These are phyloP conservation scores for Pyrus bretschneideri DNA, from an alignment of 306 rosid genomes.

Conservation along the genomic window DNA sequence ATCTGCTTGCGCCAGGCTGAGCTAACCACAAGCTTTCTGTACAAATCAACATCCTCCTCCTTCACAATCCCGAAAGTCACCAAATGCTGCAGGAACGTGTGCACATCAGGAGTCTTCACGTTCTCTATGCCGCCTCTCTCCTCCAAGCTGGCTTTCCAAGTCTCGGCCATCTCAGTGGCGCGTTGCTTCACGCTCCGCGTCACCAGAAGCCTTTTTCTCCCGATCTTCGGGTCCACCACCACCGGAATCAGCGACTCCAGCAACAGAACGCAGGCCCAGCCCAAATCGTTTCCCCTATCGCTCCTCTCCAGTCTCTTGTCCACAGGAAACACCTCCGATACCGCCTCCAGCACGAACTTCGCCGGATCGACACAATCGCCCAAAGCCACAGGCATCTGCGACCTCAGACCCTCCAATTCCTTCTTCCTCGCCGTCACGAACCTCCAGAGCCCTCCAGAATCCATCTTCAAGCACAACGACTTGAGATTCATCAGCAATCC, in stretches of 20 bases:
- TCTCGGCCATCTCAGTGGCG: conserved; percentile 72
- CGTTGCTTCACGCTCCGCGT: conserved; percentile 63
- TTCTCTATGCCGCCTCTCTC: conserved; percentile 93
- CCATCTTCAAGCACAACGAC: conserved; percentile 66
- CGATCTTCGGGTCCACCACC: conserved; percentile 75
- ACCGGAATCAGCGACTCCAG: conserved; percentile 80
- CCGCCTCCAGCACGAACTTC: conserved; percentile 75
- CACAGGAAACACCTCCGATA: conserved; percentile 87
- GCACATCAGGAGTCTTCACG: conserved; percentile 90
- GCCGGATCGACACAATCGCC: conserved; percentile 85
- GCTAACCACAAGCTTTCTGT: conserved; percentile 80
- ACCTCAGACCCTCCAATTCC: conserved; percentile 66
- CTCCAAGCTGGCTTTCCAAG: conserved; percentile 82
- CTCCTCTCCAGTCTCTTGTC: conserved; percentile 63
- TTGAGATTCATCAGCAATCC: conserved; percentile 56
- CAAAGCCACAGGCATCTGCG: conserved; percentile 62
- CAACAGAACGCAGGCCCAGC: conserved; percentile 92
- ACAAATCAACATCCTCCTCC: conserved; percentile 58
- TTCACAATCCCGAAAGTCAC: conserved; percentile 92
- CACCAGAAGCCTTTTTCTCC: conserved; percentile 77
- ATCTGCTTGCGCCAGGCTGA: conserved; percentile 99
- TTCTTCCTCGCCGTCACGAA: conserved; percentile 72
- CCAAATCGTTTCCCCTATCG: conserved; percentile 57
- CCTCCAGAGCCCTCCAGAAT: conserved; percentile 65
- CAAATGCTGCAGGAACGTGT: conserved; percentile 89